Percentiles rank a stretch among this genome's conserved stretches.
These are phyloP conservation scores for Oryza rufipogon DNA, from an alignment of 176 grass and related monocot genomes.

Conservation along the genomic window DNA sequence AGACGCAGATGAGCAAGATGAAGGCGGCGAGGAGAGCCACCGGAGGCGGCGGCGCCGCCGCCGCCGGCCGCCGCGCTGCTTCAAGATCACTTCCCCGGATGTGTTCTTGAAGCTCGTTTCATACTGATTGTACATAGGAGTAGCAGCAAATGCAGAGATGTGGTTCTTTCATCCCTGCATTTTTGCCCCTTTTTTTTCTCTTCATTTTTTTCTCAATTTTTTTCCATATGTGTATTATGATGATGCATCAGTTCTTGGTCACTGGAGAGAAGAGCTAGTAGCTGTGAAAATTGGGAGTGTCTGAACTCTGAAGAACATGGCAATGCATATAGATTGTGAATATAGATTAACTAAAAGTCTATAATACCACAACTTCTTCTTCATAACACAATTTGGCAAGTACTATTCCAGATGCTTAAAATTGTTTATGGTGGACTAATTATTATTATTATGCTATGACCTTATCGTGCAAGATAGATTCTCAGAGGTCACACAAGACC, in stretches of 20 bases:
- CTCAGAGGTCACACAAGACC: neutral
- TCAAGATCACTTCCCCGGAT: slow-evolving; percentile 84
- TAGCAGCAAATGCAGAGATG: slow-evolving; percentile 33
- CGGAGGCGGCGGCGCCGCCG: neutral
- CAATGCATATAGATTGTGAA: slow-evolving; percentile 7
- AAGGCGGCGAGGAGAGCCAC: slow-evolving; percentile 42
- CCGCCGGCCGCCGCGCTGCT: neutral
- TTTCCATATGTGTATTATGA: slow-evolving; percentile 20
- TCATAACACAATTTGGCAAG: neutral
- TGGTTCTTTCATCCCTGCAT: slow-evolving; percentile 26
- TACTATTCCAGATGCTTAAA: neutral
- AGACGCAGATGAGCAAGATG: slow-evolving; percentile 88
- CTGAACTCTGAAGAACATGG: slow-evolving; percentile 7
- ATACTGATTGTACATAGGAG: slow-evolving; percentile 46
- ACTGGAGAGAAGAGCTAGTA: slow-evolving; percentile 32
- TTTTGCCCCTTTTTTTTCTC: neutral
- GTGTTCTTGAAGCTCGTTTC: slow-evolving; percentile 79
- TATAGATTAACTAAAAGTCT: slow-evolving; percentile 6
- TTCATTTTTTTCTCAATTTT: slow-evolving; percentile 35
- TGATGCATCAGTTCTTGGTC: slow-evolving; percentile 19
- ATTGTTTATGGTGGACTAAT: neutral
- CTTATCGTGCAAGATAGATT: neutral
- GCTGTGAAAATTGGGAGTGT: slow-evolving; percentile 10
- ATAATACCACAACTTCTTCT: neutral
- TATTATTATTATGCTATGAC: neutral